Base-by-base conservation (phyloP, 169 alveolate genomes). In the Eimeria sp. region DNA sequence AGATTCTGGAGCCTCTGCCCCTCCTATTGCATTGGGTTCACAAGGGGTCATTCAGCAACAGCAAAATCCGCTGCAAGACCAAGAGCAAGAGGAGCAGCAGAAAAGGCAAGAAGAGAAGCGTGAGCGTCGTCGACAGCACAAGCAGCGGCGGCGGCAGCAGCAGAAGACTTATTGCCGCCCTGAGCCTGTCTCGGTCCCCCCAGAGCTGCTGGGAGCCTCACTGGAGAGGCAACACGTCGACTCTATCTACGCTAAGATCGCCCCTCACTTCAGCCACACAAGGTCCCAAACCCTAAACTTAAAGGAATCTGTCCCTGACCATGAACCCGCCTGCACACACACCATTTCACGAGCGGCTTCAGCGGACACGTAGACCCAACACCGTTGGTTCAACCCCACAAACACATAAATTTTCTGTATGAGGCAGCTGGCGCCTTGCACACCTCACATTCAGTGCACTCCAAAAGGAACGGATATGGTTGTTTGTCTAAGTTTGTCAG, bases 151-250 rank as follows among this genome's bases (percentile, higher is more conserved):
- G 65, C 67, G 90, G 90, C 90, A 57, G 72, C 90, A 49, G 40
- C 90, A 82, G 57, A 51, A 82, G 75, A 6, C 27, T 4, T 34
- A 27, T 51, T n/a, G 75, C 70, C 90, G 90, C 72, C 90, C 90
- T 82, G 90, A 82, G 75, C 30, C 90, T 7, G 73, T 82, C 27
- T 40, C 90, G 5, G 90, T 82, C 22, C 90, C 90, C 90, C 72
- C 90, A 54, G 90, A 47, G 67, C 73, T 82, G 25, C 90, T 82
- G 30, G 90, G 90, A 2, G 75, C 75, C n/a, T 72, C 90, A 57
- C 49, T 82, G 30, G 90, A 82, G 90, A 25, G 90, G 90, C 90
- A 82, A 34, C 90, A 82, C 54, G 90, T 82, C 34, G 90, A 82
- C 75, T 82, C 70, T 30, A 51, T 82, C 65, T 82, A 82, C 54